Evolutionary conservation across 225 moss, liverwort and hornwort genomes (phyloP), one percentile per base, ranked within the genome.

Genomic region (Neckera pumila): DNA sequence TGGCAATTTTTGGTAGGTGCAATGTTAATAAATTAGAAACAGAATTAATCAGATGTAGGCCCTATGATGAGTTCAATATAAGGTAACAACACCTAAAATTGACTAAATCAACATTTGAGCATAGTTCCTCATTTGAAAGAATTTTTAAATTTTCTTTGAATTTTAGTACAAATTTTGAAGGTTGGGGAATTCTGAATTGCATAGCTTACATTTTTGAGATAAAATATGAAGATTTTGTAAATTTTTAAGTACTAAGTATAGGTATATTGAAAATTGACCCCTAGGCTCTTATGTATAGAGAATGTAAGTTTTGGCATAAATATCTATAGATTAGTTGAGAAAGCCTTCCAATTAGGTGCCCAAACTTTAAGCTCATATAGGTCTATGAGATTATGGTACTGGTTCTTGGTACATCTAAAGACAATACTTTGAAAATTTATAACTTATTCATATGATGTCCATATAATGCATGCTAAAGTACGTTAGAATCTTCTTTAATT

Each of bases 321-420:
- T n/a, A 25, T 77, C 2, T 26, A 25, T 56, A 2, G 2, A n/a
- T 25, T 0, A 5, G 0, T 38, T 38, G 0, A n/a, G 0, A 38
- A 57, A 15, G 26, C 1, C 0, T 16, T 17, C 11, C 27, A 38
- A 25, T 17, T 2, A 38, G n/a, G 7, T 58, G 11, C 0, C 11
- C 7, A 38, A 57, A 27, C 3, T 1, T 54, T 36, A 10, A 22
- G 15, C 0, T 17, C 11, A 23, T 25, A 17, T 57, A 1, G 38
- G 0, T 38, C 4, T 57, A 17, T n/a, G 6, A 57, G 1, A 26
- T 0, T 2, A 77, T 6, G 10, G 0, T 26, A 2, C 13, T 56
- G 36, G 0, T 16, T 78, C 3, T 25, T 56, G 0, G 1, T 16
- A n/a, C 17, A 38, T 2, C 0, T 17, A 38, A 0, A 2, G 3